A percentile compares a stretch with the other conserved stretches of the same genome.
phyloP scores from a whole-genome alignment of 2,329 filamentous ascomycete genomes.

The Exophiala phaeomuriformis region DNA sequence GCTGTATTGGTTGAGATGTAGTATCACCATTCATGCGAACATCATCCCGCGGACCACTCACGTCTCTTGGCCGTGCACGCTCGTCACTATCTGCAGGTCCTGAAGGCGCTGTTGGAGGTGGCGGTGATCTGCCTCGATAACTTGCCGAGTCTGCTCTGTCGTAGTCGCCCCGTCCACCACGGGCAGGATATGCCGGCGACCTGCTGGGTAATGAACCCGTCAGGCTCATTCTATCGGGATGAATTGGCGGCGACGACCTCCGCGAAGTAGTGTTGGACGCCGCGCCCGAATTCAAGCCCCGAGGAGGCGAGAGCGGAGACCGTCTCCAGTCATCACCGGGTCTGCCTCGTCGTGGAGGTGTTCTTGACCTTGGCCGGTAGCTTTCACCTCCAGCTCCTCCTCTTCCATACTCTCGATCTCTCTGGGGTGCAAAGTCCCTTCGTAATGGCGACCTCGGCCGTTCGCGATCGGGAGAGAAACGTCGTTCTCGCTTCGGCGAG shows the following conservation, averaged over 20 bases:
- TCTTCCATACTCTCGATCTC: conserved; percentile 23
- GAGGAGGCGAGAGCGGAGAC: conserved; percentile 44
- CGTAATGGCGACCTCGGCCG: conserved; percentile 32
- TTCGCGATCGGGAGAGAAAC: conserved; percentile 28
- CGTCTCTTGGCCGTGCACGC: conserved; percentile 1
- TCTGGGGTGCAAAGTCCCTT: conserved; percentile 31
- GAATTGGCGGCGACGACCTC: conserved; percentile 54
- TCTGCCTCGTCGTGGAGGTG: conserved; percentile 44
- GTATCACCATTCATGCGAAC: conserved; percentile 22
- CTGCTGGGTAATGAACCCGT: conserved; percentile 24
- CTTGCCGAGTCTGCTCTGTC: conserved; percentile 21
- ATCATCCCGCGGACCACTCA: conserved; percentile 21
- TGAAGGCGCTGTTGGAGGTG: conserved; percentile 14
- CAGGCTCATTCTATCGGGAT: conserved; percentile 47
- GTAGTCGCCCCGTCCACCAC: conserved; percentile 12
- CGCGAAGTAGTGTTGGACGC: conserved; percentile 53
- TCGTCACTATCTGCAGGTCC: conserved; percentile 4
- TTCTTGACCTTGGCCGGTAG: conserved; percentile 43
- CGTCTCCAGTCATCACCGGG: conserved; percentile 45
- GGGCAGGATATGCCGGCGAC: conserved; percentile 25
- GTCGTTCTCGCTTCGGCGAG: conserved; percentile 33
- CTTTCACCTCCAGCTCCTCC: conserved; percentile 30
- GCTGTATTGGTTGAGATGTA: conserved; percentile 3
- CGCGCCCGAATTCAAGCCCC: conserved; percentile 45
- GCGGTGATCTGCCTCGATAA: conserved; percentile 18